A percentile compares a stretch with the other conserved stretches of the same genome.
Evolutionary conservation across 805 yeast species (phyloP).

Genomic region (Kazachstania viticola): DNA sequence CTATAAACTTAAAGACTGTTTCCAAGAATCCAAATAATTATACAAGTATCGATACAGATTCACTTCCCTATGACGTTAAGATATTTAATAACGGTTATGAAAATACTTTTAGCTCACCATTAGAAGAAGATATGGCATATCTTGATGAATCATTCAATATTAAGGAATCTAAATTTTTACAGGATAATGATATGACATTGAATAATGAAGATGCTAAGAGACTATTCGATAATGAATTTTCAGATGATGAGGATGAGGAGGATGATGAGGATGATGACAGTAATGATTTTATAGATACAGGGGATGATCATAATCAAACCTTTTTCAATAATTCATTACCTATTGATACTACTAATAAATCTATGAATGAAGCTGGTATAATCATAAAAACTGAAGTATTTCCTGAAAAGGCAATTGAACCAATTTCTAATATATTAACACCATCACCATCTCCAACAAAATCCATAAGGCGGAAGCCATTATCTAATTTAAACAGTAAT

Average conservation of each 20-base stretch:
- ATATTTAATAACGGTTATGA: conserved; percentile 8
- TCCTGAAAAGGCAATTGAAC: no score
- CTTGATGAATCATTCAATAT: conserved; percentile 9
- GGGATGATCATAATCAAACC: no score
- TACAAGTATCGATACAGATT: neutral
- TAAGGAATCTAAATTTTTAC: conserved; percentile 14
- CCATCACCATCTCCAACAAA: conserved; percentile 1
- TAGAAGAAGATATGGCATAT: conserved; percentile 8
- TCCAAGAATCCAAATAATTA: conserved; percentile 9
- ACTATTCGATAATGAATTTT: conserved; percentile 23
- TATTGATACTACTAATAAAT: neutral
- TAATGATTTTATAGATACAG: conserved; percentile 5
- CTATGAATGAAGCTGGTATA: neutral
- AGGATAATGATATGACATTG: conserved; percentile 15
- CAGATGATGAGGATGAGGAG: conserved; percentile 15
- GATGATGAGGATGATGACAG: conserved; percentile 4
- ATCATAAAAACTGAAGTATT: no score
- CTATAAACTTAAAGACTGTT: conserved; percentile 19
- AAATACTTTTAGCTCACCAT: conserved; percentile 6
- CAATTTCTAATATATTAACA: no score
- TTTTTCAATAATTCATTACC: neutral
- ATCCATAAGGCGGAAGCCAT: conserved; percentile 3
- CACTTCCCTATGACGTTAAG: conserved; percentile 7
- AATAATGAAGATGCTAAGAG: conserved; percentile 22
- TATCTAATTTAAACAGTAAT: conserved; percentile 4